phyloP scores from a whole-genome alignment of 768 basidiomycete genomes.

The Epithele typhae region DNA sequence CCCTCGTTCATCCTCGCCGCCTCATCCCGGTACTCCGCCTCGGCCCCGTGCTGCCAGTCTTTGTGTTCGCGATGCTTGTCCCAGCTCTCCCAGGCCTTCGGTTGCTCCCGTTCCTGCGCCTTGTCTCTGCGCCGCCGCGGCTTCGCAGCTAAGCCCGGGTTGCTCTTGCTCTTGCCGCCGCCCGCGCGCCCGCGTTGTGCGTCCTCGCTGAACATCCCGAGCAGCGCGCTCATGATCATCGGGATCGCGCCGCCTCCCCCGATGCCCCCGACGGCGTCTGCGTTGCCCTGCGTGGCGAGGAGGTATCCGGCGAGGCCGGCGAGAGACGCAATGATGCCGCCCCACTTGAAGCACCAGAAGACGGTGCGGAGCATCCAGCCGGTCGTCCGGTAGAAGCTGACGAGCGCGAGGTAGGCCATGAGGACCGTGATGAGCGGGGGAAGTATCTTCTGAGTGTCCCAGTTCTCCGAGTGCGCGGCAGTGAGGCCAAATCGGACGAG shows the following conservation, averaged over 20 bases:
- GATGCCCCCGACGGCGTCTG: slow-evolving; percentile 28
- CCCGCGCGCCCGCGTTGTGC: neutral
- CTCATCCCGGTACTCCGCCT: slow-evolving; percentile 20
- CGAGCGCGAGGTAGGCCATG: slow-evolving; percentile 70
- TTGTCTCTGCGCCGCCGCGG: no score
- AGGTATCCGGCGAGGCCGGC: slow-evolving; percentile 56
- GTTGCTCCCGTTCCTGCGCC: slow-evolving; percentile 18
- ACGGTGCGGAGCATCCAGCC: slow-evolving; percentile 64
- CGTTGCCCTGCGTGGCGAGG: slow-evolving; percentile 31
- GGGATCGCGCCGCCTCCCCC: slow-evolving; percentile 33
- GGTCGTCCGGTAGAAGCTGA: slow-evolving; percentile 75
- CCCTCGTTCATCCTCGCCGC: slow-evolving; percentile 18
- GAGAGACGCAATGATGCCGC: slow-evolving; percentile 48
- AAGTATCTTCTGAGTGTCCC: slow-evolving; percentile 63
- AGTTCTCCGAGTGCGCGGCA: slow-evolving; percentile 47
- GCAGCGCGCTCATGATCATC: slow-evolving; percentile 36
- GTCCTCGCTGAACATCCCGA: slow-evolving; percentile 39
- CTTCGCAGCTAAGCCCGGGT: slow-evolving; percentile 13
- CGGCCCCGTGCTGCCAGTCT: slow-evolving; percentile 49
- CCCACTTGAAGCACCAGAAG: slow-evolving; percentile 78
- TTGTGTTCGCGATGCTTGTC: slow-evolving; percentile 52
- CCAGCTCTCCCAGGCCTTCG: slow-evolving; percentile 67
- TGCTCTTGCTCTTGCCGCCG: slow-evolving; percentile 12
- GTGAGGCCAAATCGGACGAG: slow-evolving; percentile 44
- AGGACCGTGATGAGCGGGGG: slow-evolving; percentile 73